phyloP scores from a whole-genome alignment of 1,139 yeast species.

The Yamadazyma buinensis region DNA sequence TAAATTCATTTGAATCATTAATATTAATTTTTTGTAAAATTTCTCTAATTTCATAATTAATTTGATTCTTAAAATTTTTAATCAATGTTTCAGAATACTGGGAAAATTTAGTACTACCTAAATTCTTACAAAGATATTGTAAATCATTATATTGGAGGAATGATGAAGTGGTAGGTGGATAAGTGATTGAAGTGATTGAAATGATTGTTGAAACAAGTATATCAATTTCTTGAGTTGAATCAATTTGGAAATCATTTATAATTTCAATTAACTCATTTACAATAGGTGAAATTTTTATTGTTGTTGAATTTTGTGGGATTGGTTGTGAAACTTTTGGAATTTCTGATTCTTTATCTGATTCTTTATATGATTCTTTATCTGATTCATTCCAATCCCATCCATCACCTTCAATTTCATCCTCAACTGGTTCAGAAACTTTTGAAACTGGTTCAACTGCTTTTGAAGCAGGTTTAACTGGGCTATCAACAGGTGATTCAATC shows the following conservation, averaged over 20 bases:
- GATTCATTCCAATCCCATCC: conserved; percentile 16
- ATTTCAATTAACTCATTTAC: conserved; percentile 20
- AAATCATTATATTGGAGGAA: conserved; percentile 37
- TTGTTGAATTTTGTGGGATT: conserved; percentile 4
- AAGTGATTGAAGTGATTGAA: conserved; percentile 29
- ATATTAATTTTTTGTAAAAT: conserved; percentile 10
- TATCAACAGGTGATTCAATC: background rate
- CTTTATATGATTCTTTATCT: background rate
- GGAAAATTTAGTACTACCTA: conserved; percentile 6
- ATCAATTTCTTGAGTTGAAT: conserved; percentile 10
- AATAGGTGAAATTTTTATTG: conserved; percentile 17
- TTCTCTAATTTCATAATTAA: conserved; percentile 10
- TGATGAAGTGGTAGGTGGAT: conserved; percentile 31
- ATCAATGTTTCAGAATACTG: conserved; percentile 15
- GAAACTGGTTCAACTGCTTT: background rate
- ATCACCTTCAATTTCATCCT: conserved; percentile 16
- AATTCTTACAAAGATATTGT: conserved; percentile 18
- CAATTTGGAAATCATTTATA: conserved; percentile 19
- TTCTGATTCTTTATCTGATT: background rate
- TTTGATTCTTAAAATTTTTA: conserved; percentile 8
- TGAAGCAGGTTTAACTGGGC: background rate
- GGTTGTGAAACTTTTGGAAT: background rate
- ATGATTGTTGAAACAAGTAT: conserved; percentile 22
- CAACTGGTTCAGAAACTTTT: conserved; percentile 3
- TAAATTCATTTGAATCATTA: conserved; percentile 6